Percentiles rank a stretch among this genome's conserved stretches.
Evolutionary conservation across 2,329 filamentous ascomycete genomes (phyloP).

Genomic region (Aspergillus pseudoterreus): DNA sequence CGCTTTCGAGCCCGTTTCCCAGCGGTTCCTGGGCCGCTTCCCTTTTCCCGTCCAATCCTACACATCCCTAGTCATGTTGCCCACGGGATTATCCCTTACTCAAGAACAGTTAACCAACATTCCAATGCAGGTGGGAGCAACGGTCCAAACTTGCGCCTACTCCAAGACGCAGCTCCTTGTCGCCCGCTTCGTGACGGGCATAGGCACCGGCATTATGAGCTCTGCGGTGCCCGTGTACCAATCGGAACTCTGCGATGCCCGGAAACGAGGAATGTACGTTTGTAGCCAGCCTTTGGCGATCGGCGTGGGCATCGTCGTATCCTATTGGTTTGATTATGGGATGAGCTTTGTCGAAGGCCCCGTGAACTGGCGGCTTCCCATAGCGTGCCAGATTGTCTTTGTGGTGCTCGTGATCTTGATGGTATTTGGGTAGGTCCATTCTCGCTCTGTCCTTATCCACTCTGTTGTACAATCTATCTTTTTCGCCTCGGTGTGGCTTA

Average conservation of each 20-base stretch:
- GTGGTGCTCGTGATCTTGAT: slow-evolving; percentile 40
- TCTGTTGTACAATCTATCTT: background rate
- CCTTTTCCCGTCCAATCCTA: background rate
- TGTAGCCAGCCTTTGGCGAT: slow-evolving; percentile 40
- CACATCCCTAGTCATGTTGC: background rate
- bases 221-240: slow-evolving; percentile 42
- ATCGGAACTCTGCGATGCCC: slow-evolving; percentile 43
- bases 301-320: slow-evolving; percentile 36
- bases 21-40: background rate
- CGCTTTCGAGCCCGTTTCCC: background rate
- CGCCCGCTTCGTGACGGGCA: slow-evolving; percentile 48
- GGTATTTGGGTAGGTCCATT: slow-evolving; percentile 23
- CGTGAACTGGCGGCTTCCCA: slow-evolving; percentile 46
- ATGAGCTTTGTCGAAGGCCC: slow-evolving; percentile 38
- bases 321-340: slow-evolving; percentile 32
- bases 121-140: slow-evolving; percentile 28
- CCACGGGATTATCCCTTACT: background rate
- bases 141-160: slow-evolving; percentile 33
- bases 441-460: background rate
- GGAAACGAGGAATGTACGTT: slow-evolving; percentile 43
- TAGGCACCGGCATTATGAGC: slow-evolving; percentile 47
- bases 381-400: slow-evolving; percentile 46
- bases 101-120: slow-evolving; percentile 3
- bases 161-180: slow-evolving; percentile 34
- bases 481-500: background rate